Evolutionary conservation across 192 early-diverging fungal species (phyloP), one percentile per base, ranked within the genome.

Genomic region (Ambispora gerdemannii): DNA sequence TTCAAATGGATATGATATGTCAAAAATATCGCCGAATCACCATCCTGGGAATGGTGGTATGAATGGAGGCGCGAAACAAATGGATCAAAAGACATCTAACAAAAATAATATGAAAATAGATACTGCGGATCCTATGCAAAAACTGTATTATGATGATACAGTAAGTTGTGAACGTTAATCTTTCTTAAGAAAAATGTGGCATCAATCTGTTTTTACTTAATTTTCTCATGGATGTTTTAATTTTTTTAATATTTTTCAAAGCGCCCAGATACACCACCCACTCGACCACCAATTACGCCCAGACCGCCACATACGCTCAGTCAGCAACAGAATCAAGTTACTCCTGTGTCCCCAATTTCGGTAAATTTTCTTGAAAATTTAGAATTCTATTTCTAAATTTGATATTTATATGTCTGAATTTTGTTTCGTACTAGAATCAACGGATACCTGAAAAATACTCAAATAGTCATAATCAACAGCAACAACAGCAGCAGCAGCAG

Each of bases 1-100:
- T 36, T 74, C 77, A 19, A 75, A 79, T 49, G 72, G 78, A 34
- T 63, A 72, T 59, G 78, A 76, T 49, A 36, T 72, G 78, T 27
- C 72, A 28, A 66, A 66, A 20, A 50, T 66, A 19, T 66, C 63
- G 50, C 63, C 63, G 28, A 28, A 51, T 60, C 10, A 60, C 30
- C 31, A 31, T n/a, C 34, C 50, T 38, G 33, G 28, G 19, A 50
- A 49, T 53, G 53, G 31, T 25, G 11, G 3, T 20, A 67, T 33
- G 3, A 52, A 67, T 52, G 50, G 50, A 20, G 38, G 65, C 7
- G 15, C 38, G 6, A 6, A n/a, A 65, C 13, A 31, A 22, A 28
- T 49, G 27, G 43, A 50, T 51, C 22, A 43, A 43, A 43, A 15
- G 38, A 43, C 38, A 15, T 15, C 15, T 10, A 43, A 15, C 15